Evolutionary conservation across 148 eudicot genomes (phyloP).

Genomic region (Polygonum aviculare): DNA sequence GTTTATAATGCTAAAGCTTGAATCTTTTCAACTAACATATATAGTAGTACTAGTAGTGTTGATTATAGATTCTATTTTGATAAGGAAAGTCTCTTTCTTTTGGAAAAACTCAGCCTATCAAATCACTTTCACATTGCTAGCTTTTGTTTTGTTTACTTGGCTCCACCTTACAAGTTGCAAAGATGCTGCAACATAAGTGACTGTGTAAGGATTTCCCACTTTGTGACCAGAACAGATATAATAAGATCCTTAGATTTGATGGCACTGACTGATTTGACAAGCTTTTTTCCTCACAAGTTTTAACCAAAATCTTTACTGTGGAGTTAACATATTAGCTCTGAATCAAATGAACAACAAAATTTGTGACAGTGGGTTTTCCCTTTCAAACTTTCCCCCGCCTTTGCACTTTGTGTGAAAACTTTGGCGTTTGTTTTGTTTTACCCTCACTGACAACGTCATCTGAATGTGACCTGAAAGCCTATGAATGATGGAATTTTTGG

Average conservation of each 20-base stretch:
- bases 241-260: constrained; percentile 6
- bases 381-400: constrained; percentile 2
- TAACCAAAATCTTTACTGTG: not conserved
- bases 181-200: not conserved
- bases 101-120: not conserved
- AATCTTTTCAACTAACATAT: no score
- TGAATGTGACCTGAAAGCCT: not conserved
- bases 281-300: not conserved
- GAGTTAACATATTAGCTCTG: not conserved
- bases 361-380: not conserved
- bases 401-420: not conserved
- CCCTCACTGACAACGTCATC: not conserved
- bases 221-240: not conserved
- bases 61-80: not conserved
- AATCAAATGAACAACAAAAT: not conserved
- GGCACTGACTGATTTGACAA: constrained; percentile 1
- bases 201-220: not conserved
- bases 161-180: constrained; percentile 8
- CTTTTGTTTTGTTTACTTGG: constrained; percentile 6
- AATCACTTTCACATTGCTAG: not conserved
- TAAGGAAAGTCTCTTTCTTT: constrained; percentile 3
- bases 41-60: no score
- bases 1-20: not conserved
- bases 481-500: constrained; percentile 7
- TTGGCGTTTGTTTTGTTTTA: not conserved